These are phyloP conservation scores for Sporobolus alterniflorus DNA, from an alignment of 202 grass and related monocot genomes.

Conservation along the genomic window DNA sequence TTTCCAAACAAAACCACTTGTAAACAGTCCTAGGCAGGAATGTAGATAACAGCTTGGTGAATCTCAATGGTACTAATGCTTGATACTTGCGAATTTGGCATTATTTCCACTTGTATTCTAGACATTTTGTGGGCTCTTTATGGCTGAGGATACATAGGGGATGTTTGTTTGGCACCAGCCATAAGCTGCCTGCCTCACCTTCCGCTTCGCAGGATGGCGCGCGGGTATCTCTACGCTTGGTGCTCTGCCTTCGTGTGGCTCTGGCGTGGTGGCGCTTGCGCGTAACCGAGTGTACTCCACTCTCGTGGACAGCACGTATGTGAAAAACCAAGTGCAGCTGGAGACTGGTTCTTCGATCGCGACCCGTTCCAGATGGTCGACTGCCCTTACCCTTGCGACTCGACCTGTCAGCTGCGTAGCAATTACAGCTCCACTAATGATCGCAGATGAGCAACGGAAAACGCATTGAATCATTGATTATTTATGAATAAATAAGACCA, in stretches of 20 bases:
- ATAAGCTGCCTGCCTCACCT: background rate
- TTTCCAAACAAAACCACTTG: background rate
- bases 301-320: conserved; percentile 62
- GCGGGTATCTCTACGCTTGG: background rate
- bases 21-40: conserved; percentile 16
- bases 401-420: conserved; percentile 59
- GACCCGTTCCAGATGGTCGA: conserved; percentile 54
- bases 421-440: conserved; percentile 45
- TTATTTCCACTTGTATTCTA: no score
- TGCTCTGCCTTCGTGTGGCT: conserved; percentile 25
- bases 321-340: conserved; percentile 50
- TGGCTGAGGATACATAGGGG: background rate
- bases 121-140: no score
- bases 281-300: conserved; percentile 21
- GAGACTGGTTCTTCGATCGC: conserved; percentile 71
- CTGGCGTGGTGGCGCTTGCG: conserved; percentile 14
- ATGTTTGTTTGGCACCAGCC: no score
- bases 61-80: background rate
- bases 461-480: conserved; percentile 16
- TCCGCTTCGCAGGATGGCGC: conserved; percentile 33
- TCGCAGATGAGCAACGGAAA: background rate
- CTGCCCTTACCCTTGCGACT: conserved; percentile 77
- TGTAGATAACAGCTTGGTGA: background rate
- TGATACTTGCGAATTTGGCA: background rate
- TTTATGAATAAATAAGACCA: conserved; percentile 21